A percentile compares a stretch with the other conserved stretches of the same genome.
Conservation (phyloP, 306 rosid species). For the cucumber (Cucumis sativus) region Cucumber_9930_V3 NC_026657.2:37166501-37167000, state of each 20-base stretch:
- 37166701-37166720: conserved; percentile 73
- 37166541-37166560: not conserved
- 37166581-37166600: not conserved
- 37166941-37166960: not conserved
- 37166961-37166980: not conserved
- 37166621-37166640: not conserved
- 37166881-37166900: no score
- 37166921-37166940: not conserved
- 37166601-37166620: not conserved
- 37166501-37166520: not conserved
- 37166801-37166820: not conserved
- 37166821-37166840: not conserved
- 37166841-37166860: no score
- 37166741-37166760: conserved; percentile 90
- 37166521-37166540: not conserved
- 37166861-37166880: no score
- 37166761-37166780: conserved; percentile 94
- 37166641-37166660: not conserved
- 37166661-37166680: conserved; percentile 42
- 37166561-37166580: not conserved
- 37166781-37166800: conserved; percentile 60
- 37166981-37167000: not conserved
- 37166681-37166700: conserved; percentile 91
- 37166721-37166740: conserved; percentile 72
- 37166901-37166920: not conserved